phyloP scores from a whole-genome alignment of 495 filamentous ascomycete genomes.

The Daldinia bambusicola region DNA sequence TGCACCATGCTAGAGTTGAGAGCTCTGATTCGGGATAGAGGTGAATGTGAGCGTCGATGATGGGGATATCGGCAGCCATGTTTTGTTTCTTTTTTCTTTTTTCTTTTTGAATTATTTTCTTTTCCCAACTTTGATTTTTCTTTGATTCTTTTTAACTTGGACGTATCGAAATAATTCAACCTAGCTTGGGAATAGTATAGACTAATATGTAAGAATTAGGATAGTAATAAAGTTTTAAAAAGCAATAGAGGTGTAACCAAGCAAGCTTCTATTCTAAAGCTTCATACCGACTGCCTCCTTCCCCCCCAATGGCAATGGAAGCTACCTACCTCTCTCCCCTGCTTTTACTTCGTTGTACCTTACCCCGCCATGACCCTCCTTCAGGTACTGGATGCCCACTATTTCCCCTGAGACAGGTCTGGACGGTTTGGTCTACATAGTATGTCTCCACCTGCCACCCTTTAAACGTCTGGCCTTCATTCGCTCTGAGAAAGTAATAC shows the following conservation, averaged over 20 bases:
- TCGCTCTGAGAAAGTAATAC: conserved; percentile 16
- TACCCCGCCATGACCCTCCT: conserved; percentile 38
- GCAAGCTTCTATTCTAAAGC: conserved; percentile 22
- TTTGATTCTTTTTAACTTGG: too few species aligned
- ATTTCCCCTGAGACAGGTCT: conserved; percentile 40
- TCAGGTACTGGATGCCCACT: conserved; percentile 27
- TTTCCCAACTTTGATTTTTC: too few species aligned
- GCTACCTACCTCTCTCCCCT: background rate
- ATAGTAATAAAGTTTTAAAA: conserved; percentile 20
- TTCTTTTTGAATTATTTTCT: too few species aligned
- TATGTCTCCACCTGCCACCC: conserved; percentile 29
- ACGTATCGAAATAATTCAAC: background rate
- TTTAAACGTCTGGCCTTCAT: conserved; percentile 17
- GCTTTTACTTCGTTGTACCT: conserved; percentile 19
- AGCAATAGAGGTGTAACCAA: conserved; percentile 21
- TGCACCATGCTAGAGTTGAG: conserved; percentile 70
- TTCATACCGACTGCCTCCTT: conserved; percentile 14
- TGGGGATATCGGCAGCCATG: conserved; percentile 50
- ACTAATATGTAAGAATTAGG: background rate
- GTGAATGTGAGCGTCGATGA: conserved; percentile 90
- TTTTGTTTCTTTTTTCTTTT: too few species aligned
- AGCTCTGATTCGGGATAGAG: conserved; percentile 76
- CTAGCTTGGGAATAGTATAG: too few species aligned
- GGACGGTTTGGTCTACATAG: conserved; percentile 11
- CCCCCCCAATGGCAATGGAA: background rate